These are phyloP conservation scores for Jamesozyma spencerorum DNA, from an alignment of 805 yeast species.

Conservation along the genomic window DNA sequence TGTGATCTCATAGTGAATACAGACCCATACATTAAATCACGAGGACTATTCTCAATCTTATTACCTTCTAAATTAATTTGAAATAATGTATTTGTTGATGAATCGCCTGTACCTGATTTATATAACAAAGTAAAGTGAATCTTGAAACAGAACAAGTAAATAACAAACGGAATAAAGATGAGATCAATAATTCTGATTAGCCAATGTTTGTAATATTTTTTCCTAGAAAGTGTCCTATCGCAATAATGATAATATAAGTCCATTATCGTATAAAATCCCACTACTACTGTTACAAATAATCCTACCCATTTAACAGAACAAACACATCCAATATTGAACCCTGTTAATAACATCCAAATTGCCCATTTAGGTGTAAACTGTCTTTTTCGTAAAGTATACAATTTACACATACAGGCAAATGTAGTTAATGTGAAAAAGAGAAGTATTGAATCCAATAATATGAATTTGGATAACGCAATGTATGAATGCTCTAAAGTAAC, in stretches of 20 bases:
- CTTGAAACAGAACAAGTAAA: conserved; percentile 68
- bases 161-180: conserved; percentile 59
- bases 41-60: conserved; percentile 55
- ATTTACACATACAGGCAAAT: conserved; percentile 59
- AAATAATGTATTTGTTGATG: conserved; percentile 79
- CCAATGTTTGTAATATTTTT: conserved; percentile 58
- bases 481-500: conserved; percentile 75
- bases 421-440: conserved; percentile 84
- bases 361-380: conserved; percentile 67
- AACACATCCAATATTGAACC: conserved; percentile 69
- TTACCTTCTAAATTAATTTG: conserved; percentile 76
- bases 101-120: conserved; percentile 87
- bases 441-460: conserved; percentile 84
- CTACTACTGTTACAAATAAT: conserved; percentile 50
- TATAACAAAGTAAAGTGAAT: conserved; percentile 69
- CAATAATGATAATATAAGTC: conserved; percentile 43
- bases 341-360: conserved; percentile 51
- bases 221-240: conserved; percentile 21
- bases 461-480: conserved; percentile 79
- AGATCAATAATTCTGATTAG: conserved; percentile 50
- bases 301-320: conserved; percentile 87
- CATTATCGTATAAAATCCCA: conserved; percentile 49
- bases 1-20: conserved; percentile 43
- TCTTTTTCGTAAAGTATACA: conserved; percentile 48
- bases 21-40: conserved; percentile 55